Conservation (phyloP, 2,329 filamentous ascomycete genomes). For the Myriosclerotinia curreyana region DNA sequence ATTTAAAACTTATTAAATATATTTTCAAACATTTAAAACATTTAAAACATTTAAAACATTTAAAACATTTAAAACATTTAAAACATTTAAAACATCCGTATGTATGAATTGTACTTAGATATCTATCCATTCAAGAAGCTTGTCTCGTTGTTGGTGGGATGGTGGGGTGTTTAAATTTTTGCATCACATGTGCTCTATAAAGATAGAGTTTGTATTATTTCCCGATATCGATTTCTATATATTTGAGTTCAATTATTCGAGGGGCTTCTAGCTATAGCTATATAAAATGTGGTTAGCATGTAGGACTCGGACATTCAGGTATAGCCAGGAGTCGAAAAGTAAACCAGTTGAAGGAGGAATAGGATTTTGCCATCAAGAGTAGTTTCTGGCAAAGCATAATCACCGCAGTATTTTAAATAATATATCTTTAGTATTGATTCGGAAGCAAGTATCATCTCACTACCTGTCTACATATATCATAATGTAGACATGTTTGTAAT, state of each 20-base stretch:
- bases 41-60: too few species aligned
- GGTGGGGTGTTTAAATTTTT: conserved; percentile 11
- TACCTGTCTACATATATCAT: conserved; percentile 8
- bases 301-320: background rate
- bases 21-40: too few species aligned
- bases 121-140: background rate
- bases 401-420: background rate
- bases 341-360: background rate
- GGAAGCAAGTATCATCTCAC: background rate
- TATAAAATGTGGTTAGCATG: background rate
- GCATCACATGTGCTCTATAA: conserved; percentile 1
- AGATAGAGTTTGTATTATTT: background rate
- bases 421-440: background rate
- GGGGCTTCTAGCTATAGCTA: background rate
- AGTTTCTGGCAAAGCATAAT: background rate
- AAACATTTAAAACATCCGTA: too few species aligned
- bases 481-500: conserved; percentile 11
- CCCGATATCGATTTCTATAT: background rate
- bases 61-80: too few species aligned
- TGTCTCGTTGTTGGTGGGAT: conserved; percentile 7
- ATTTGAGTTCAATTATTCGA: background rate
- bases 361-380: background rate
- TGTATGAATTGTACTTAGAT: background rate
- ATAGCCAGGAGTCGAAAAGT: background rate
- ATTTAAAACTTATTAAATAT: too few species aligned